A percentile compares a stretch with the other conserved stretches of the same genome.
Evolutionary conservation across 1,139 yeast species (phyloP).

Genomic region (Kurtzmaniella quercitrusa): DNA sequence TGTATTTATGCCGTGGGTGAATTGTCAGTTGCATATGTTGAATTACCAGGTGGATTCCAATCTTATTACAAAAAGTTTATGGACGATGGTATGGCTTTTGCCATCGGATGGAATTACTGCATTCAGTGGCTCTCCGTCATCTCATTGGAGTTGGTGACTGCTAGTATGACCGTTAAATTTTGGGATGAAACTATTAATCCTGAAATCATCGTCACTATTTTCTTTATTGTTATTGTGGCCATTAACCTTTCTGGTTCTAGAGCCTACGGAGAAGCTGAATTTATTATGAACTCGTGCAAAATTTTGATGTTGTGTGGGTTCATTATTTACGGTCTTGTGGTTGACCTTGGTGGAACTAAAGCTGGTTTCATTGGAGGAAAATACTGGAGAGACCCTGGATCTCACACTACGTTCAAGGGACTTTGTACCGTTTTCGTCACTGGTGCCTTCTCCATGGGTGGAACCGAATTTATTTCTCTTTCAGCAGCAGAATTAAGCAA

Average conservation of each 20-base stretch:
- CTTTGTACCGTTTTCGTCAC: slow-evolving; percentile 37
- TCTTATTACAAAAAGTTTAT: slow-evolving; percentile 18
- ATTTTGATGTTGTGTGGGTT: slow-evolving; percentile 37
- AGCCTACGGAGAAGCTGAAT: slow-evolving; percentile 46
- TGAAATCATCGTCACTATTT: slow-evolving; percentile 38
- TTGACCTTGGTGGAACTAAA: slow-evolving; percentile 34
- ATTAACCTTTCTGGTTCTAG: slow-evolving; percentile 39
- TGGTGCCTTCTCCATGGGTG: slow-evolving; percentile 37
- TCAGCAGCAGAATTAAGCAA: slow-evolving; percentile 40
- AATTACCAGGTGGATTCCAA: slow-evolving; percentile 21
- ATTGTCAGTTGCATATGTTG: slow-evolving; percentile 15
- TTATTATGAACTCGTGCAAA: slow-evolving; percentile 34
- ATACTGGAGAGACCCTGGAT: slow-evolving; percentile 44
- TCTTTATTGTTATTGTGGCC: slow-evolving; percentile 28
- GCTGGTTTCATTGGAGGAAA: slow-evolving; percentile 43
- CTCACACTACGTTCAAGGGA: slow-evolving; percentile 37
- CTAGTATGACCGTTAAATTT: slow-evolving; percentile 18
- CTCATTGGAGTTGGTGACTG: slow-evolving; percentile 22
- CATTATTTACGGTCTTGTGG: slow-evolving; percentile 36
- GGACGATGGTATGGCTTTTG: slow-evolving; percentile 22
- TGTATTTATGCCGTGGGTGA: slow-evolving; percentile 28
- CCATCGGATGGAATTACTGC: slow-evolving; percentile 24
- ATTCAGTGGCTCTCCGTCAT: slow-evolving; percentile 20
- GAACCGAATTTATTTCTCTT: slow-evolving; percentile 38
- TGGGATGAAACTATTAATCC: slow-evolving; percentile 24